Evolutionary conservation across 2,329 filamentous ascomycete species (phyloP), one percentile per base, ranked within the genome.

Genomic region (Rhynchosporium agropyri): DNA sequence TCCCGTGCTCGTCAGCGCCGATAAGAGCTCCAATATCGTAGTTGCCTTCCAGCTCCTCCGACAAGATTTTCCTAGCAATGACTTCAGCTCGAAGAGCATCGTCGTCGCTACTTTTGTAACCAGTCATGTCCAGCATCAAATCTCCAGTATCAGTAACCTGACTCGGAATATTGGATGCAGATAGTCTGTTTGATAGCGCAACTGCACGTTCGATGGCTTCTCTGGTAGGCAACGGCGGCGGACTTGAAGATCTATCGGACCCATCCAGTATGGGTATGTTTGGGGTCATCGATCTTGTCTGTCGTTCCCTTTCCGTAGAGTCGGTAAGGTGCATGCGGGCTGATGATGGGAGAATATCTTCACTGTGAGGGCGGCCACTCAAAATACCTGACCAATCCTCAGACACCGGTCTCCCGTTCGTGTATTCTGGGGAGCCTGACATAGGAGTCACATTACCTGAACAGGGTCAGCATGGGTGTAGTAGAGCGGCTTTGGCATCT

Each of bases 81-180:
- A 96, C 87, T 76, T 99, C 95, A 20, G 95, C 94, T 53, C 91
- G 87, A 60, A 98, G 82, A 5, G 94, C 90, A 70, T 98, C 93
- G 71, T 96, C 92, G 69, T 98, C 94, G 72, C 88, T 96, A 74
- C 89, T 91, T 77, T 97, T 98, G 79, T 97, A 97, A 0, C 92
- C 92, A 0, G 92, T 93, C 93, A 99, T 97, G 75, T 99, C 95
- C 58, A 99, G 80, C 92, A 98, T 98, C 61, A 99, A 80, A 76
- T 99, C 95, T 15, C 95, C 95, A 0, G 86, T 89, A 62, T 96
- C 92, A 0, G 90, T 98, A n/a, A 99, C 88, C 68, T 91, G 89
- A 62, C 89, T 95, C 5, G 92, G 92, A 63, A 99, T 98, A 73
- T 98, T 97, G 54, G 90, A 95, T 3, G 87, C 89, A 51, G 91